A percentile compares a stretch with the other conserved stretches of the same genome.
Evolutionary conservation across 768 basidiomycete genomes (phyloP).

Genomic region (Psilocybe tampanensis): DNA sequence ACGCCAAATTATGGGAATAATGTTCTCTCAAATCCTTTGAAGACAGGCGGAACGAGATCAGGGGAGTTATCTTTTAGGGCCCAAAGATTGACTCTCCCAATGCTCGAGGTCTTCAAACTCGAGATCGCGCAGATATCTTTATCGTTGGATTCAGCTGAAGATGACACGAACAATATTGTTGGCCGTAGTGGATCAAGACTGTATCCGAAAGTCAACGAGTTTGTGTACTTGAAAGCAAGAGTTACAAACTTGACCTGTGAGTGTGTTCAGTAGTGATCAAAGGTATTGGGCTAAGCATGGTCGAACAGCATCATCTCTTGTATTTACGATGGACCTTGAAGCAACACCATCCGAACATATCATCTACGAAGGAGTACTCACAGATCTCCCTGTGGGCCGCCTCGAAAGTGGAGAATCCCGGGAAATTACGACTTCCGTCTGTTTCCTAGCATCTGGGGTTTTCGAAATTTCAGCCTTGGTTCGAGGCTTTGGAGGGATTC

Average conservation of each 20-base stretch:
- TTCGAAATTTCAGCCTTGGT: conserved; percentile 57
- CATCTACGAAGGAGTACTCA: conserved; percentile 67
- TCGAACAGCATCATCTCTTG: conserved; percentile 48
- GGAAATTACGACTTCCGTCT: conserved; percentile 58
- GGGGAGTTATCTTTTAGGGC: conserved; percentile 80
- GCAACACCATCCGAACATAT: conserved; percentile 65
- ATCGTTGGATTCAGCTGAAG: conserved; percentile 39
- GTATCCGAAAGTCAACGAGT: conserved; percentile 57
- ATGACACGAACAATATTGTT: conserved; percentile 17
- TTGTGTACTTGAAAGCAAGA: conserved; percentile 57
- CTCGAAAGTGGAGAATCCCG: conserved; percentile 55
- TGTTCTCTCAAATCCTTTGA: conserved; percentile 1
- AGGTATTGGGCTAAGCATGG: not conserved
- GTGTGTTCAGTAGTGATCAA: conserved; percentile 28
- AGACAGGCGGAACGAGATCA: conserved; percentile 79
- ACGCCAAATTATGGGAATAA: not conserved
- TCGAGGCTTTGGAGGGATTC: conserved; percentile 31
- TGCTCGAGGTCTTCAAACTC: conserved; percentile 77
- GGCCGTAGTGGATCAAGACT: conserved; percentile 42
- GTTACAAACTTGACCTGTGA: conserved; percentile 71
- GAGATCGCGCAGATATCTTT: conserved; percentile 67
- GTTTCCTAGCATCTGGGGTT: conserved; percentile 72
- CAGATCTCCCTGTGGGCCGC: conserved; percentile 65
- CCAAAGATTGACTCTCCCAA: conserved; percentile 74
- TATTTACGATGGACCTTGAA: conserved; percentile 55